Evolutionary conservation across 2,329 filamentous ascomycete genomes (phyloP), one percentile per base, ranked within the genome.

Genomic region (Metarhizium sp.): DNA sequence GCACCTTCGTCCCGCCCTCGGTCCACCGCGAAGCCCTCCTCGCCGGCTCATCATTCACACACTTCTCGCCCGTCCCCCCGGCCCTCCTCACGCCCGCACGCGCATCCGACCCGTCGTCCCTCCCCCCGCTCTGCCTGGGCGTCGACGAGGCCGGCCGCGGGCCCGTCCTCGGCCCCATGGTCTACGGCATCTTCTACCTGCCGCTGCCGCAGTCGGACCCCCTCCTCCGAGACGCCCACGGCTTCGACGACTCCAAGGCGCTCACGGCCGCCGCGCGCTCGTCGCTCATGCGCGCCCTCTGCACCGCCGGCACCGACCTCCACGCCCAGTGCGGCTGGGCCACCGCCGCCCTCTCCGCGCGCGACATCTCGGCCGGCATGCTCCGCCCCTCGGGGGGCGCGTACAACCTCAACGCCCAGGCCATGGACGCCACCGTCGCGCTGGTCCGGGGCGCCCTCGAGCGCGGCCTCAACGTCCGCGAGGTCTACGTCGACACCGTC

Each of bases 361-460:
- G 86, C 48, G 88, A 92, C 72, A 95, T 96, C 63, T 82, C 79
- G 45, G 81, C 90, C 7, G 81, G 82, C 63, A 95, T 95, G 89
- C 76, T 94, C 64, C 78, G 80, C 10, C 80, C 84, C 2, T 75
- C 76, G 8, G 74, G 73, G 8, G 74, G 73, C 18, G 68, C 76
- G 3, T 95, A 96, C 74, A 99, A 99, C 69, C 82, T 99, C 60
- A 99, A 99, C 68, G 90, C 91, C 4, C 94, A 99, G 71, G 92
- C 92, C 18, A 87, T 94, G 83, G 92, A 96, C 70, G 89, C 92
- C 4, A 97, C 92, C 0, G 83, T 95, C 29, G 81, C 82, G 43
- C 77, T 99, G 53, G 92, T 97, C 64, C 78, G 83, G 55, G 85
- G 84, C 40, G 88, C 96, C 4, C 79, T 94, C 40, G 84, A 82